Evolutionary conservation across 2,329 filamentous ascomycete species (phyloP).

Genomic region (Cytospora paraplurivora): DNA sequence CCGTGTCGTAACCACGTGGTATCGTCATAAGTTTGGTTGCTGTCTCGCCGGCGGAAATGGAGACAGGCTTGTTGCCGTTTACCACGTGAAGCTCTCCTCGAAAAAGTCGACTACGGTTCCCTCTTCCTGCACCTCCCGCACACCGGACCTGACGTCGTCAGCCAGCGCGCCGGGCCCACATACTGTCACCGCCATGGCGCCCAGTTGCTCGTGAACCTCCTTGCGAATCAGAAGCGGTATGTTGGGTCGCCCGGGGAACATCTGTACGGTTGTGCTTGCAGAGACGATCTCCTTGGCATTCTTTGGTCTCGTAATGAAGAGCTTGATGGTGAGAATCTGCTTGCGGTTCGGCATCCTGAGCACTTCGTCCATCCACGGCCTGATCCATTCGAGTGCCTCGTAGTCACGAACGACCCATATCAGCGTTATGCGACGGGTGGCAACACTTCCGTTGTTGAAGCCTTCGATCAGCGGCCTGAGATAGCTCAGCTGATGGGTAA

Average conservation of each 20-base stretch:
- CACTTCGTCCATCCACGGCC: slow-evolving; percentile 77
- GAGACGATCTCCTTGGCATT: slow-evolving; percentile 80
- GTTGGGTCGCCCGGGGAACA: slow-evolving; percentile 89
- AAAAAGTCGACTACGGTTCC: slow-evolving; percentile 69
- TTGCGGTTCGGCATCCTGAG: slow-evolving; percentile 78
- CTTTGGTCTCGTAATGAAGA: slow-evolving; percentile 88
- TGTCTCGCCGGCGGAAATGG: not conserved
- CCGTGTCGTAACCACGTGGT: slow-evolving; percentile 26
- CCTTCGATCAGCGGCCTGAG: slow-evolving; percentile 75
- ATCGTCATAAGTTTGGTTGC: slow-evolving; percentile 20
- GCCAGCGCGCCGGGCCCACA: slow-evolving; percentile 75
- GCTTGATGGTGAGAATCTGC: slow-evolving; percentile 80
- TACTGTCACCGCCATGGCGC: slow-evolving; percentile 85
- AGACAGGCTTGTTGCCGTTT: slow-evolving; percentile 27
- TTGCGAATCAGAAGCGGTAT: slow-evolving; percentile 75
- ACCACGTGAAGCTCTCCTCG: slow-evolving; percentile 76
- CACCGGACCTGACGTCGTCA: slow-evolving; percentile 73
- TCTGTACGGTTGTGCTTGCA: slow-evolving; percentile 78
- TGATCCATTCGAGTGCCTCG: slow-evolving; percentile 89
- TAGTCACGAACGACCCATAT: slow-evolving; percentile 93
- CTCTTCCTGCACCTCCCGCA: slow-evolving; percentile 63
- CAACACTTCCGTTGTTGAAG: slow-evolving; percentile 70
- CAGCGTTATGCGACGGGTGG: slow-evolving; percentile 78
- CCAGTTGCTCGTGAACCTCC: slow-evolving; percentile 79
- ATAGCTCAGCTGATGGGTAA: slow-evolving; percentile 92